Evolutionary conservation across 768 basidiomycete genomes (phyloP), one percentile per base, ranked within the genome.

Genomic region (Trichaptum fuscoviolaceum): DNA sequence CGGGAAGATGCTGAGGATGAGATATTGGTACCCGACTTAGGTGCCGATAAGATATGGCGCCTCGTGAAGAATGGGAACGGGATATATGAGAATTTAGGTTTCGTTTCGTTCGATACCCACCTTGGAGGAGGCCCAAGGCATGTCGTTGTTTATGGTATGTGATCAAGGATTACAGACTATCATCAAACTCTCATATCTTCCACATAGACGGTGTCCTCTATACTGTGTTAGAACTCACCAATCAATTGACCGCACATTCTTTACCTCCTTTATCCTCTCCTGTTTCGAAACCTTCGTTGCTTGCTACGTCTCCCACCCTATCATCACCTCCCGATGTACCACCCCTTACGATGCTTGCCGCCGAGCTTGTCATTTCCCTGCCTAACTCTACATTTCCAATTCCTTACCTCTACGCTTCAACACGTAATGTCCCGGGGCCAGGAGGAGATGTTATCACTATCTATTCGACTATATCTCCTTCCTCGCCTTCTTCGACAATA

Each of bases 381-480:
- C 79, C 86, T 15, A 87, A 86, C 67, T 57, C 76, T 7, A 72
- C 81, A 2, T 89, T 82, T 77, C 79, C 86, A 0, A 78, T 76
- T 0, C 80, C 84, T 1, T 88, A 88, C 74, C 77, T 93, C 18
- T 93, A 92, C 72, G 77, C 85, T 12, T 89, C 91, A 3, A 94
- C 93, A 75, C 82, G 92, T 35, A 88, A 92, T 70, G 87, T 91
- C 71, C 87, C 87, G 5, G 82, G 85, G 24, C 79, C 85, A 0
- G 85, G 82, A 60, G 91, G 92, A 25, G 92, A 94, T 74, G 84
- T 84, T 34, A 85, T 94, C 68, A 82, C 90, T 6, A 83, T 93
- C 35, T 92, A 89, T 76, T 79, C 84, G 7, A 79, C 87, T 58
- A 78, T 79, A 9, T 77, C 80, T 7, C 75, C 80, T 20, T 80